phyloP scores from a whole-genome alignment of 495 filamentous ascomycete species.

The Penicillium lagena region DNA sequence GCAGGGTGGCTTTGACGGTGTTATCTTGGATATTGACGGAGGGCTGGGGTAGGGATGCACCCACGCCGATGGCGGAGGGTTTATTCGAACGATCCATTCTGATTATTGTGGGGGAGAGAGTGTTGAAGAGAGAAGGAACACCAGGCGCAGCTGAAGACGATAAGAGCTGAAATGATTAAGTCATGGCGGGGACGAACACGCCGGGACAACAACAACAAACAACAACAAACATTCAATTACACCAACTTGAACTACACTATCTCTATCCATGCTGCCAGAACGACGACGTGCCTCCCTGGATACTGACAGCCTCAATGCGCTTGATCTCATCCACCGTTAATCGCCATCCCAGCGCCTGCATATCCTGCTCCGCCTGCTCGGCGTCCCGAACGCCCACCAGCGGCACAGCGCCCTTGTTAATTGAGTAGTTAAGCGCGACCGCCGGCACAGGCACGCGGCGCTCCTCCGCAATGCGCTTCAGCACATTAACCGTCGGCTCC shows the following conservation, averaged over 20 bases:
- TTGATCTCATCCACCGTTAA: conserved; percentile 17
- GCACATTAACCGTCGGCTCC: conserved; percentile 17
- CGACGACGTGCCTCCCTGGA: conserved; percentile 11
- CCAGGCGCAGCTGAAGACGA: not conserved
- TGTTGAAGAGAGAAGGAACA: not conserved
- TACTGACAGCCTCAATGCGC: conserved; percentile 17
- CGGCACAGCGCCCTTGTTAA: conserved; percentile 22
- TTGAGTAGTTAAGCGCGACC: conserved; percentile 37
- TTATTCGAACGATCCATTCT: conserved; percentile 77
- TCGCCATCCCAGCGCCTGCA: conserved; percentile 21
- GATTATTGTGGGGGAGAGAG: not conserved
- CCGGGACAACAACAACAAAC: no score
- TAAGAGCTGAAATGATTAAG: conserved; percentile 1
- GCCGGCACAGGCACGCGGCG: conserved; percentile 19
- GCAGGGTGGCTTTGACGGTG: conserved; percentile 64
- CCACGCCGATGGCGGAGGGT: conserved; percentile 67
- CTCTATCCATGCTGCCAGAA: conserved; percentile 18
- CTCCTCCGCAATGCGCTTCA: conserved; percentile 20
- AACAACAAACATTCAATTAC: no score
- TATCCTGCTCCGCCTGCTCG: conserved; percentile 17
- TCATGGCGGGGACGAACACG: conserved; percentile 11
- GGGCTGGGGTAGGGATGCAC: conserved; percentile 56
- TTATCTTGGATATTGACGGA: conserved; percentile 64
- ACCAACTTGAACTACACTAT: no score
- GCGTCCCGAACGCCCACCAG: conserved; percentile 12